These are phyloP conservation scores for Lathyrus tuberosus DNA, from an alignment of 306 rosid species.

Conservation along the genomic window DNA sequence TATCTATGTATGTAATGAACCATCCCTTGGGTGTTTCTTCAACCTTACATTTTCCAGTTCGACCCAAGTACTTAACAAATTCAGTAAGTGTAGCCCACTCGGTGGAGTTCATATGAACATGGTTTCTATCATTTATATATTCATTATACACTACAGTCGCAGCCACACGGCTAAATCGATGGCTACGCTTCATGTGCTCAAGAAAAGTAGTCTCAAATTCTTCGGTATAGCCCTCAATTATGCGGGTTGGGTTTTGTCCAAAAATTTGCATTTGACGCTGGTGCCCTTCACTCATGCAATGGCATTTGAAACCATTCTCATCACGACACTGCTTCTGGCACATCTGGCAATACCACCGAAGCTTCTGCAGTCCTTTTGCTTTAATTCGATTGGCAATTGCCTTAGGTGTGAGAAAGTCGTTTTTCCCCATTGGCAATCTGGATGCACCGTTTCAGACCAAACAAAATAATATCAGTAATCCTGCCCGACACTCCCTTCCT, in stretches of 20 bases:
- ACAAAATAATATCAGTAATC: conserved; percentile 1
- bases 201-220: conserved; percentile 76
- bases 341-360: conserved; percentile 98
- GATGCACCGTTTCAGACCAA: conserved; percentile 18
- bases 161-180: conserved; percentile 83
- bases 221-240: conserved; percentile 77
- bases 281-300: conserved; percentile 92
- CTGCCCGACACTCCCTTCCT: conserved; percentile 1
- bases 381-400: conserved; percentile 91
- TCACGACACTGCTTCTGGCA: conserved; percentile 97
- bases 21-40: conserved; percentile 95
- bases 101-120: conserved; percentile 85
- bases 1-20: conserved; percentile 86
- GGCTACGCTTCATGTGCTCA: conserved; percentile 90
- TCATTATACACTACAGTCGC: conserved; percentile 93
- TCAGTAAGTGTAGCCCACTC: conserved; percentile 85
- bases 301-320: conserved; percentile 94
- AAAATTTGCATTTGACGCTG: conserved; percentile 94
- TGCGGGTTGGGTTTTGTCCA: conserved; percentile 74
- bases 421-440: conserved; percentile 74
- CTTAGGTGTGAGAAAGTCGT: conserved; percentile 83
- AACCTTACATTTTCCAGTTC: conserved; percentile 80
- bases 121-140: conserved; percentile 81
- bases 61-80: conserved; percentile 84
- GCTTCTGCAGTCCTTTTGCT: conserved; percentile 95